Base-by-base conservation (phyloP, 2,329 filamentous ascomycete genomes). In the Fusarium beomiforme region DNA sequence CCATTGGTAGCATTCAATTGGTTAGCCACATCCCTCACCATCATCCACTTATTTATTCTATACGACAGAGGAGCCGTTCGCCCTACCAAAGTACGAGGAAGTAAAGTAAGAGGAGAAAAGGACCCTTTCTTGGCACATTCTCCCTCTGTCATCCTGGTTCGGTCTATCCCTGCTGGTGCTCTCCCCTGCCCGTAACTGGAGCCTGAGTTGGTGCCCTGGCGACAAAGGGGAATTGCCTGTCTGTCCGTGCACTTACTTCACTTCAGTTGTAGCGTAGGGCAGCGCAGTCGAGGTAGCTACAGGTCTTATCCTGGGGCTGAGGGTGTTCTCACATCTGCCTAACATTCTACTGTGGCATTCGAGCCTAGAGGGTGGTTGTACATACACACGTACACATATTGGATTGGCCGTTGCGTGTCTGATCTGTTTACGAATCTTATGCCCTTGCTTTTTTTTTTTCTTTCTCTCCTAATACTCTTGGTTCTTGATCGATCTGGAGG, bases 151-250 rank as follows among this genome's bases (percentile, higher is more conserved):
- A 67, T 72, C 74, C 70, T 60, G 76, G 71, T 54, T 51, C 63
- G 21, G 21, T 31, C 33, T 29, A 31, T n/a, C 51, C 63, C 66
- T 69, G 64, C 42, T 51, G 53, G 47, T 65, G 47, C 57, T 29
- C 53, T 62, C 69, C 73, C 73, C 73, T 74, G 69, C 67, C 61
- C 55, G 46, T 58, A 60, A 69, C 67, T 70, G 72, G 73, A 70
- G 71, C 71, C 71, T 62, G 53, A 61, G 43, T 59, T 60, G 59
- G 69, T 65, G 69, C 66, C 71, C 70, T 73, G 70, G 59, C 67
- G 71, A 74, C 71, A 75, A 75, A 75, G 73, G 64, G 61, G 72
- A 72, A 64, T 42, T 36, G 64, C 62, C 47, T 67, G 64, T 67
- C 42, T 36, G 64, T 55, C 47, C 67, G 64, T 67, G 62, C 64